These are phyloP conservation scores for Geranium incanum DNA, from an alignment of 441 rosid species.

Conservation along the genomic window DNA sequence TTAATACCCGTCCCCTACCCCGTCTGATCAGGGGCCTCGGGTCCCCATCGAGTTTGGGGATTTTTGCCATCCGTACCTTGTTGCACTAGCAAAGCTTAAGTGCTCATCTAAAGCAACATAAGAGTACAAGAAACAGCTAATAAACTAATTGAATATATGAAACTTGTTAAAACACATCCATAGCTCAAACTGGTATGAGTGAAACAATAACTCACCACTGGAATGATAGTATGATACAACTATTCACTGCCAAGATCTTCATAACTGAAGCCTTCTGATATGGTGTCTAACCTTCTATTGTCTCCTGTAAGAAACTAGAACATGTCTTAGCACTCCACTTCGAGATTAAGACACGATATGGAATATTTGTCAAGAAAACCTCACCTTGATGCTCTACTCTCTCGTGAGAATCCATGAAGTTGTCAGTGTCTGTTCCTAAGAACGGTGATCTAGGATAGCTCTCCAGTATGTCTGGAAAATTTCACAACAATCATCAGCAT, in stretches of 20 bases:
- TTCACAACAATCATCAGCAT: neutral
- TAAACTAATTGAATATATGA: neutral
- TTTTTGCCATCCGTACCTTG: no score
- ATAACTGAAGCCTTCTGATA: conserved; percentile 81
- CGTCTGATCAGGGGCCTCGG: no score
- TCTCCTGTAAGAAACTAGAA: conserved; percentile 45
- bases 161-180: neutral
- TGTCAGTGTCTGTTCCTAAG: conserved; percentile 55
- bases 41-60: no score
- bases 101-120: neutral
- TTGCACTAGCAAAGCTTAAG: neutral
- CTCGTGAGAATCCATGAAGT: conserved; percentile 66
- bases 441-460: conserved; percentile 79
- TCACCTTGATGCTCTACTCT: conserved; percentile 72
- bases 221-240: conserved; percentile 16
- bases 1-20: no score
- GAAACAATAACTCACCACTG: conserved; percentile 23
- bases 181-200: neutral
- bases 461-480: conserved; percentile 62
- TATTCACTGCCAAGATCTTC: conserved; percentile 67
- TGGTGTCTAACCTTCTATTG: conserved; percentile 67
- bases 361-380: neutral
- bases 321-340: conserved; percentile 15
- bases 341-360: neutral
- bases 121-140: neutral